A percentile compares a stretch with the other conserved stretches of the same genome.
Evolutionary conservation across 2,329 filamentous ascomycete species (phyloP).

Genomic region (Tolypocladium amazonense): DNA sequence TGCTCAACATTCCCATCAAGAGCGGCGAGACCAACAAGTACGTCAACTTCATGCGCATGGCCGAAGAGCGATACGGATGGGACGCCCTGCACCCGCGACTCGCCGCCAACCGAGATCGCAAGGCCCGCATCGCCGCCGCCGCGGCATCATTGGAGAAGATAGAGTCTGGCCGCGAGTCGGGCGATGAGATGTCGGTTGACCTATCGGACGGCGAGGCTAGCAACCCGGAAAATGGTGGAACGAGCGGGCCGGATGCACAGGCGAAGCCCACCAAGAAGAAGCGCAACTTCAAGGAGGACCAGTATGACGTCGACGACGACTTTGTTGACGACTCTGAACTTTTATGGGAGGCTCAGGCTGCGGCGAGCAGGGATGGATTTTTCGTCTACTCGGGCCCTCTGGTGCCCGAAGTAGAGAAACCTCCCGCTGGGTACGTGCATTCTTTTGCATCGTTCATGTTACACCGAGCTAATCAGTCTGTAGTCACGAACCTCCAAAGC

Average conservation of each 20-base stretch:
- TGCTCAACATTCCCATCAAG: slow-evolving; percentile 71
- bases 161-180: slow-evolving; percentile 56
- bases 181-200: slow-evolving; percentile 79
- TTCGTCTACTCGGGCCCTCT: slow-evolving; percentile 95
- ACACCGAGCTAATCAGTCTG: slow-evolving; percentile 21
- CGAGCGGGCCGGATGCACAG: slow-evolving; percentile 49
- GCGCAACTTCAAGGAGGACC: slow-evolving; percentile 69
- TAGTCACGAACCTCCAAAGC: slow-evolving; percentile 63
- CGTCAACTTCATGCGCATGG: slow-evolving; percentile 89
- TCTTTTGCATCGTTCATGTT: neutral
- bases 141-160: slow-evolving; percentile 75
- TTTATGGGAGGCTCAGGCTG: slow-evolving; percentile 90
- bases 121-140: slow-evolving; percentile 79
- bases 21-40: slow-evolving; percentile 73
- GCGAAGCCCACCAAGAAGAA: slow-evolving; percentile 62
- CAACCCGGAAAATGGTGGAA: slow-evolving; percentile 71
- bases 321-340: slow-evolving; percentile 92
- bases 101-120: slow-evolving; percentile 77
- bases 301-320: slow-evolving; percentile 74
- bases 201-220: slow-evolving; percentile 66
- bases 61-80: slow-evolving; percentile 89
- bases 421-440: slow-evolving; percentile 37
- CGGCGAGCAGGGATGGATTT: slow-evolving; percentile 90
- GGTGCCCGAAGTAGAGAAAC: slow-evolving; percentile 76
- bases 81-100: slow-evolving; percentile 85